Evolutionary conservation across 2,329 filamentous ascomycete genomes (phyloP).

Genomic region (Stenocarpella maydis): DNA sequence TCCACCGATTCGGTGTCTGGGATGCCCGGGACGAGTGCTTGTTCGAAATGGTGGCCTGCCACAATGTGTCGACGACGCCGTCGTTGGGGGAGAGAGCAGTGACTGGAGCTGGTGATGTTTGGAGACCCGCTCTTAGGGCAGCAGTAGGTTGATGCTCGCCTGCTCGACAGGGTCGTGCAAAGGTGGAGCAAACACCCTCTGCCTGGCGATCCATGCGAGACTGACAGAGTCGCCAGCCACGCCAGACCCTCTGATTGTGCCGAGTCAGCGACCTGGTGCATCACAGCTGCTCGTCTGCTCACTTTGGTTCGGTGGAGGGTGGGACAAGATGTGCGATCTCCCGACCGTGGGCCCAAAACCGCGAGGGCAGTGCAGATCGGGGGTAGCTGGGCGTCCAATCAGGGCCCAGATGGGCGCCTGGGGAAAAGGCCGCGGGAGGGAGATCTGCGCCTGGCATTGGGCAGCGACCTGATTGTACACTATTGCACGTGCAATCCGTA

Average conservation of each 20-base stretch:
- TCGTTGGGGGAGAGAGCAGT: neutral
- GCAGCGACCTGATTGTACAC: neutral
- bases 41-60: neutral
- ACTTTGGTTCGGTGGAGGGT: neutral
- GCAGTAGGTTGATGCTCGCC: neutral
- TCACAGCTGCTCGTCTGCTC: constrained; percentile 10
- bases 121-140: constrained; percentile 25
- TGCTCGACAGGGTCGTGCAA: neutral
- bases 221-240: neutral
- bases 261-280: constrained; percentile 17
- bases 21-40: neutral
- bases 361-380: constrained; percentile 20
- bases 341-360: constrained; percentile 19
- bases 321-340: constrained; percentile 24
- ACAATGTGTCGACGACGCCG: neutral
- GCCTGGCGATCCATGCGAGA: neutral
- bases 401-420: neutral
- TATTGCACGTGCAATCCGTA: no score
- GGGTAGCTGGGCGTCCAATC: constrained; percentile 19
- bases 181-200: neutral
- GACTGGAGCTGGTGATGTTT: neutral
- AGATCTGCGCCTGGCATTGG: constrained; percentile 16
- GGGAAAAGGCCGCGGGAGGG: neutral
- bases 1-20: neutral
- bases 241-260: constrained; percentile 17